These are phyloP conservation scores for Juncus inflexus DNA, from an alignment of 176 grass and related monocot species.

Conservation along the genomic window DNA sequence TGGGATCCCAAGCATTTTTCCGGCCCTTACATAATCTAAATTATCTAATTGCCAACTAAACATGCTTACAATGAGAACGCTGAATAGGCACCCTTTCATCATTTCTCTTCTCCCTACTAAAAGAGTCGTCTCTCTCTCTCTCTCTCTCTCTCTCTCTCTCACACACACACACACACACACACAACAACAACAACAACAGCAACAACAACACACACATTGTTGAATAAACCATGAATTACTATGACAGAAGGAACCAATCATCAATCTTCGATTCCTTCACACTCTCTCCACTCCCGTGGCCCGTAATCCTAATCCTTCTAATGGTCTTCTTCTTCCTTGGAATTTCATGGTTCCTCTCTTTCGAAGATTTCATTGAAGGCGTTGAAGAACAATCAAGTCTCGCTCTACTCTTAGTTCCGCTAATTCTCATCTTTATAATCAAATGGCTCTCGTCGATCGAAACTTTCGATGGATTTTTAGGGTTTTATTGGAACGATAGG, in stretches of 20 bases:
- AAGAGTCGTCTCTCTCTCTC: background rate
- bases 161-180: background rate
- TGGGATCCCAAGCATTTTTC: background rate
- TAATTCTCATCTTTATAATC: slow-evolving; percentile 74
- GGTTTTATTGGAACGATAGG: slow-evolving; percentile 39
- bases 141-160: background rate
- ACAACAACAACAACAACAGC: no score
- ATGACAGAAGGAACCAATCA: slow-evolving; percentile 46
- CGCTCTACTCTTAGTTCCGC: slow-evolving; percentile 52
- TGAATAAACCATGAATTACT: slow-evolving; percentile 46
- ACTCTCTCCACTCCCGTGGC: slow-evolving; percentile 67
- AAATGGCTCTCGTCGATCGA: slow-evolving; percentile 84
- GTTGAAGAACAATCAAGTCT: slow-evolving; percentile 63
- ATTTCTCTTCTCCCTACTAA: slow-evolving; percentile 1
- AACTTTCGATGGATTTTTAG: slow-evolving; percentile 50
- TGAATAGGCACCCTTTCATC: background rate
- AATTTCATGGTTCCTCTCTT: slow-evolving; percentile 61
- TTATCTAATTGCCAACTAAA: background rate
- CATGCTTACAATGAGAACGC: background rate
- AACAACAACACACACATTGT: no score
- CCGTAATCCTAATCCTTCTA: slow-evolving; percentile 65
- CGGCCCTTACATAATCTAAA: slow-evolving; percentile 8
- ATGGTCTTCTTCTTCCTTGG: slow-evolving; percentile 66
- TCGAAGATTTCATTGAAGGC: slow-evolving; percentile 71
- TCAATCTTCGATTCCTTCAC: slow-evolving; percentile 70